Evolutionary conservation across 2,329 filamentous ascomycete genomes (phyloP).

Genomic region (Teratosphaeria nubilosa): DNA sequence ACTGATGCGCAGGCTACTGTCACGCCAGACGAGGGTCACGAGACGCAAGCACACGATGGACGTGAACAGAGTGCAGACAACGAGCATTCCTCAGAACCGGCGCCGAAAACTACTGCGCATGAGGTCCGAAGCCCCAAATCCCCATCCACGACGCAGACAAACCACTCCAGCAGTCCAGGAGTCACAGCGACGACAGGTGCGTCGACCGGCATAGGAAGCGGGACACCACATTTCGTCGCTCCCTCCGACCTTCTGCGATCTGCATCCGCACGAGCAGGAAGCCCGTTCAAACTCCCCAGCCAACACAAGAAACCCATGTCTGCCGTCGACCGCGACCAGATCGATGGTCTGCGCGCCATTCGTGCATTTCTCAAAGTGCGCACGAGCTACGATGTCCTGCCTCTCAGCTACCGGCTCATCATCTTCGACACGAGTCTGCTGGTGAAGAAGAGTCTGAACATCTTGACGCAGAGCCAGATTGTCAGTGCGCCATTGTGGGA

Average conservation of each 20-base stretch:
- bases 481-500: slow-evolving; percentile 97
- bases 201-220: slow-evolving; percentile 1
- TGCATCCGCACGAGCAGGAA: not conserved
- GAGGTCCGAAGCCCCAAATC: not conserved
- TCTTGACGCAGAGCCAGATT: slow-evolving; percentile 97
- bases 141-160: not conserved
- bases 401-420: slow-evolving; percentile 89
- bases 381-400: slow-evolving; percentile 95
- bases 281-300: not conserved
- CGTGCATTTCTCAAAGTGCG: slow-evolving; percentile 93
- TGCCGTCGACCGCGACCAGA: slow-evolving; percentile 64
- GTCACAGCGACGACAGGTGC: not conserved
- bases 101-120: not conserved
- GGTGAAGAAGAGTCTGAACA: slow-evolving; percentile 94
- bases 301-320: slow-evolving; percentile 32
- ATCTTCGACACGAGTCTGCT: slow-evolving; percentile 89
- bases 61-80: not conserved
- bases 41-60: not conserved
- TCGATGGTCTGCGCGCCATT: slow-evolving; percentile 72
- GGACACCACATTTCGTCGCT: slow-evolving; percentile 25
- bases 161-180: not conserved
- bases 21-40: not conserved
- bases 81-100: not conserved
- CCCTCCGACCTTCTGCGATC: slow-evolving; percentile 29
- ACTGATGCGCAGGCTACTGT: not conserved